These are phyloP conservation scores for Daphne laureola DNA, from an alignment of 441 rosid genomes.

Conservation along the genomic window DNA sequence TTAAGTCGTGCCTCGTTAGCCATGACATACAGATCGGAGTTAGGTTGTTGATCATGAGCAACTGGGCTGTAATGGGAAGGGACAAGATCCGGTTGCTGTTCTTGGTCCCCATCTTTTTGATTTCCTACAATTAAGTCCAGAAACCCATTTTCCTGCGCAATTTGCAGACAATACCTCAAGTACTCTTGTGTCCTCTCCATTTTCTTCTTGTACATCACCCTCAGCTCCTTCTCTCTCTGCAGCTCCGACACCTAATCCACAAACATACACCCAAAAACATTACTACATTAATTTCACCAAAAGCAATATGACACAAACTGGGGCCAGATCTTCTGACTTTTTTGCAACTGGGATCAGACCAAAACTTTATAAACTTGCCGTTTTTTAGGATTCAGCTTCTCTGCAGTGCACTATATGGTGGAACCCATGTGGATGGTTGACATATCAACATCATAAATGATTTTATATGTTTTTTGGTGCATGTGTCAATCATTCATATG, in stretches of 20 bases:
- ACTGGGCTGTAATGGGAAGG: conserved; percentile 9
- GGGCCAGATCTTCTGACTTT: neutral
- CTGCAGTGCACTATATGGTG: no score
- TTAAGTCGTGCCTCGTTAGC: conserved; percentile 31
- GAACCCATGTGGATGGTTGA: no score
- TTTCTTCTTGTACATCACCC: conserved; percentile 30
- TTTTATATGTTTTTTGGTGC: no score
- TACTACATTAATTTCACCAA: neutral
- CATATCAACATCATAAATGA: no score
- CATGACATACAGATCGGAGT: conserved; percentile 16
- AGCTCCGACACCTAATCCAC: conserved; percentile 32
- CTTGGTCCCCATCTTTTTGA: conserved; percentile 9
- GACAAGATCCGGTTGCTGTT: conserved; percentile 6
- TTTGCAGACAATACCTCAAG: conserved; percentile 47
- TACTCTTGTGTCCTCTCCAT: conserved; percentile 47
- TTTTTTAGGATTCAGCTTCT: no score
- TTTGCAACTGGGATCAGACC: neutral
- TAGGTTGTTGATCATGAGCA: conserved; percentile 11
- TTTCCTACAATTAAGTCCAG: conserved; percentile 28
- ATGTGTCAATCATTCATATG: no score
- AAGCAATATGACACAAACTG: no score
- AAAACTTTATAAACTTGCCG: neutral
- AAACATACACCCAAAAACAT: neutral
- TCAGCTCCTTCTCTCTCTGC: conserved; percentile 31
- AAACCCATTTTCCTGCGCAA: conserved; percentile 49